A percentile compares a stretch with the other conserved stretches of the same genome.
Evolutionary conservation across 805 yeast species (phyloP).

Genomic region (Metschnikowia dekortorum): DNA sequence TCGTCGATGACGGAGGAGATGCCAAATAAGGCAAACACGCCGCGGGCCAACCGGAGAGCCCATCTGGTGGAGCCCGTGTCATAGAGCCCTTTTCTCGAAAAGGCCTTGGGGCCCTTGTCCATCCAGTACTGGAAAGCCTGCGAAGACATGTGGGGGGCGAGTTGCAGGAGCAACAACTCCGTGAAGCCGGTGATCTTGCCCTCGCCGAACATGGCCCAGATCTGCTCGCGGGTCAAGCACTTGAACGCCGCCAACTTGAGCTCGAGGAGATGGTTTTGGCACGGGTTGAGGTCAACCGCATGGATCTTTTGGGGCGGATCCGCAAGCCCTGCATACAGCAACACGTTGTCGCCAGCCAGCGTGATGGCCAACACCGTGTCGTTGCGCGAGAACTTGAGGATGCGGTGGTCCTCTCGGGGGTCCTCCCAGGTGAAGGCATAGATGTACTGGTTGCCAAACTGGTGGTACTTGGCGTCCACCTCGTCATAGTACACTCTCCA

Average conservation of each 20-base stretch:
- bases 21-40: constrained; percentile 55
- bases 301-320: constrained; percentile 74
- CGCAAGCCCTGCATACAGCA: constrained; percentile 68
- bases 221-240: constrained; percentile 47
- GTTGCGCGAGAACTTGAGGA: constrained; percentile 53
- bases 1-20: constrained; percentile 46
- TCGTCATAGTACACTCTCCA: constrained; percentile 83
- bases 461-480: constrained; percentile 58
- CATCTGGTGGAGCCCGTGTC: constrained; percentile 85
- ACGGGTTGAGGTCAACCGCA: constrained; percentile 81
- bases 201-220: constrained; percentile 75
- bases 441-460: constrained; percentile 74
- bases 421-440: constrained; percentile 92
- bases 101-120: constrained; percentile 56
- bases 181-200: constrained; percentile 52
- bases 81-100: constrained; percentile 60
- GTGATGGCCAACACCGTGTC: constrained; percentile 82
- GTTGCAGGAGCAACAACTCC: constrained; percentile 40
- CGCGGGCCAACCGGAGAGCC: constrained; percentile 70
- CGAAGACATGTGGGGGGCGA: constrained; percentile 71
- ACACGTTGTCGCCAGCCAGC: constrained; percentile 80
- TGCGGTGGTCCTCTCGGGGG: constrained; percentile 72
- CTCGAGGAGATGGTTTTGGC: constrained; percentile 76
- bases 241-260: constrained; percentile 70
- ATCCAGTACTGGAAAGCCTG: constrained; percentile 81